Evolutionary conservation across 2,329 filamentous ascomycete species (phyloP).

Genomic region (Monilinia fructicola): DNA sequence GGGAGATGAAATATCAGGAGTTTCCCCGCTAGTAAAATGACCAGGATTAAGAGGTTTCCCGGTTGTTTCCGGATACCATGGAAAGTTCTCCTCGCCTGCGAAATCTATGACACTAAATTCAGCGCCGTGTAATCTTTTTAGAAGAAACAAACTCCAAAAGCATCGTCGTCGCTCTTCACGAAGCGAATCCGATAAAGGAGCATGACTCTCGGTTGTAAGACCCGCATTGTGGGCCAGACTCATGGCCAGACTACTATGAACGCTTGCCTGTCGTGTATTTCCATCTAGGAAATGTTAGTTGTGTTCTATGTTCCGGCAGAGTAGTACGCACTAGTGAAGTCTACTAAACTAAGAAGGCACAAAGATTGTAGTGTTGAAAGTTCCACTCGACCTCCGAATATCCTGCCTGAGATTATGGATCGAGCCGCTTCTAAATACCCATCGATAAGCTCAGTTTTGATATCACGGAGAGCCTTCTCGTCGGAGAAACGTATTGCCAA

Average conservation of each 20-base stretch:
- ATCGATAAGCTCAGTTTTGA: slow-evolving; percentile 37
- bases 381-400: slow-evolving; percentile 42
- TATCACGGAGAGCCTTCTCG: slow-evolving; percentile 32
- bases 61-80: slow-evolving; percentile 44
- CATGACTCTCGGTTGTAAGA: slow-evolving; percentile 42
- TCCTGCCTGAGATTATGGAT: slow-evolving; percentile 40
- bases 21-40: slow-evolving; percentile 8
- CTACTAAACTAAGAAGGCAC: slow-evolving; percentile 43
- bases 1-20: slow-evolving; percentile 1
- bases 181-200: slow-evolving; percentile 26
- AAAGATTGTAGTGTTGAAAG: slow-evolving; percentile 45
- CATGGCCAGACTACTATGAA: slow-evolving; percentile 48
- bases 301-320: no score
- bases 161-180: slow-evolving; percentile 40
- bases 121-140: slow-evolving; percentile 35
- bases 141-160: slow-evolving; percentile 41
- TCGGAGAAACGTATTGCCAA: slow-evolving; percentile 47
- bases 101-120: slow-evolving; percentile 44
- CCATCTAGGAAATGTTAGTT: slow-evolving; percentile 41
- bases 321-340: slow-evolving; percentile 41
- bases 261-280: slow-evolving; percentile 47
- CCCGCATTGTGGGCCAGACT: slow-evolving; percentile 48
- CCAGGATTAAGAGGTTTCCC: slow-evolving; percentile 32
- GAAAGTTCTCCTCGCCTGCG: slow-evolving; percentile 42
- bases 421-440: slow-evolving; percentile 43